Conservation (phyloP, 139 green algal species). For the Haematococcus sp. region DNA sequence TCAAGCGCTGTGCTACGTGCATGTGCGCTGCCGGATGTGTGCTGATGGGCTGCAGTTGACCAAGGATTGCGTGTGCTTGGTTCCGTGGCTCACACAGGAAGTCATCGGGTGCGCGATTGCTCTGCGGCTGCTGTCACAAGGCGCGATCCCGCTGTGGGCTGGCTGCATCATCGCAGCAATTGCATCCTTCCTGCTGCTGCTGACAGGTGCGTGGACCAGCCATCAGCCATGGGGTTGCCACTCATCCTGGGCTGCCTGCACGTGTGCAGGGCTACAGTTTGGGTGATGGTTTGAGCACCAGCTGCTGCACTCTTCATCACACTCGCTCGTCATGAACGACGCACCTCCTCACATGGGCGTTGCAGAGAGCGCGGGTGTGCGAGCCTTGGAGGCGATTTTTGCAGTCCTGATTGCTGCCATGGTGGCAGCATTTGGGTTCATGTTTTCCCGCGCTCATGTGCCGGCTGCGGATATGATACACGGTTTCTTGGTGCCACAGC, state of each 20-base stretch:
- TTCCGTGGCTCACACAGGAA: no score
- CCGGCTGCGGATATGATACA: constrained; percentile 35
- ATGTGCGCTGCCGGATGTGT: no score
- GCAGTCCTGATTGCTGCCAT: constrained; percentile 59
- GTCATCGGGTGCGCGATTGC: constrained; percentile 78
- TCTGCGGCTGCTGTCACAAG: constrained; percentile 66
- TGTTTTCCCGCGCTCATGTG: constrained; percentile 45
- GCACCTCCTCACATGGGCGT: background rate
- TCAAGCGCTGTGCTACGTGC: background rate
- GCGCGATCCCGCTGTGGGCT: constrained; percentile 66
- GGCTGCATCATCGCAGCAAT: constrained; percentile 45
- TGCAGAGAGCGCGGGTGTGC: constrained; percentile 58
- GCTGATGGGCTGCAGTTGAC: no score
- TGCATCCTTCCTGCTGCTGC: constrained; percentile 60
- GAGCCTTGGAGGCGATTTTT: constrained; percentile 79
- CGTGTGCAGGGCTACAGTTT: no score
- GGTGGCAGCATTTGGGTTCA: constrained; percentile 59
- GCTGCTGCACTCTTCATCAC: no score
- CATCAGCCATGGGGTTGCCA: no score
- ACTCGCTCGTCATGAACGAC: no score
- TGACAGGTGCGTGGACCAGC: no score
- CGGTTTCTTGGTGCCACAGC: constrained; percentile 57
- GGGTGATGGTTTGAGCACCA: no score
- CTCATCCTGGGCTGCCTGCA: no score
- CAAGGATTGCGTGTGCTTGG: no score